These are phyloP conservation scores for Bauhinia variegata DNA, from an alignment of 306 rosid species.

Conservation along the genomic window DNA sequence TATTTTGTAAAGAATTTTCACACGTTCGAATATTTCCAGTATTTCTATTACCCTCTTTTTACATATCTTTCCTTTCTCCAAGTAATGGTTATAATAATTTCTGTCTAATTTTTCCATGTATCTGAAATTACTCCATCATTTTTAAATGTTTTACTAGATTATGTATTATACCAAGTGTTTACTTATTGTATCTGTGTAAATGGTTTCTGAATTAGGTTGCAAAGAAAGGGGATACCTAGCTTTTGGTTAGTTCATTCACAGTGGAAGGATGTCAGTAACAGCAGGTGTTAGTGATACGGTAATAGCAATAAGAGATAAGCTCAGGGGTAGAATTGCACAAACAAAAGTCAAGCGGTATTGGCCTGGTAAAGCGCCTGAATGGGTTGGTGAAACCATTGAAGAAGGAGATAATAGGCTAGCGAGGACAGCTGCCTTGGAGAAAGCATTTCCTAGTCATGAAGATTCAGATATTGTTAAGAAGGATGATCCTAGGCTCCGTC, in stretches of 20 bases:
- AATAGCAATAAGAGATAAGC: constrained; percentile 87
- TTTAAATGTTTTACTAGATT: too few relatives aligned
- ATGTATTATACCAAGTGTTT: background rate
- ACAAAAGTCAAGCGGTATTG: constrained; percentile 90
- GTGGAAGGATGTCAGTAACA: constrained; percentile 77
- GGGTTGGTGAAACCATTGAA: constrained; percentile 81
- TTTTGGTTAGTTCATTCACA: constrained; percentile 8
- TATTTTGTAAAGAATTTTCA: too few relatives aligned
- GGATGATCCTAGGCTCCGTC: constrained; percentile 82
- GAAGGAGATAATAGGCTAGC: constrained; percentile 69
- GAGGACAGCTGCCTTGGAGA: constrained; percentile 67
- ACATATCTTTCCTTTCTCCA: too few relatives aligned
- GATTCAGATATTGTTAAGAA: constrained; percentile 55
- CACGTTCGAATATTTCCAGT: too few relatives aligned
- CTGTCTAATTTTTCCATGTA: too few relatives aligned
- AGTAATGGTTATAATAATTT: too few relatives aligned
- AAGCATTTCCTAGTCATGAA: constrained; percentile 68
- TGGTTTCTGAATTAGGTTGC: constrained; percentile 35
- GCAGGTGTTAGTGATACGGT: constrained; percentile 94
- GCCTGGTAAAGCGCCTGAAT: constrained; percentile 97
- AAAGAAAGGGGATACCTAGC: constrained; percentile 2
- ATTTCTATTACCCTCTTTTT: too few relatives aligned
- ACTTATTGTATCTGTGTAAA: background rate
- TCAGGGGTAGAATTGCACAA: constrained; percentile 91
- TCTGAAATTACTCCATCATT: too few relatives aligned